These are phyloP conservation scores for Letharia columbiana DNA, from an alignment of 495 filamentous ascomycete genomes.

Conservation along the genomic window DNA sequence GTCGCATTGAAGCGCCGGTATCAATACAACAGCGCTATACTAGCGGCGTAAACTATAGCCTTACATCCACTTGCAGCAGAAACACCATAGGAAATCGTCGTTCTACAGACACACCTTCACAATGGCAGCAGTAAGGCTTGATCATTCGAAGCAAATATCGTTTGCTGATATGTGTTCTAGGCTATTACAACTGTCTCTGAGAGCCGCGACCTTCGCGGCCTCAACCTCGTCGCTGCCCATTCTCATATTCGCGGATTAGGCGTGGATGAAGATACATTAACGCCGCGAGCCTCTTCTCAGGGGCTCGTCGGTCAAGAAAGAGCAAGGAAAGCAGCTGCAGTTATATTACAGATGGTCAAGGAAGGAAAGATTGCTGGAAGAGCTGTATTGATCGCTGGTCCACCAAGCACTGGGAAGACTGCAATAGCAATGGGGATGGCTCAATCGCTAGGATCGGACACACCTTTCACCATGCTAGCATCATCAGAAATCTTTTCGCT, in stretches of 20 bases:
- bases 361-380: slow-evolving; percentile 96
- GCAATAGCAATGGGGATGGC: slow-evolving; percentile 99
- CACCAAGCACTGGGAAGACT: slow-evolving; percentile 96
- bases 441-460: slow-evolving; percentile 84
- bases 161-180: slow-evolving; percentile 34
- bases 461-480: slow-evolving; percentile 92
- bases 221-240: slow-evolving; percentile 96
- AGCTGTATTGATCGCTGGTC: slow-evolving; percentile 90
- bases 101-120: neutral
- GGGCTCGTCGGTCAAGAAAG: slow-evolving; percentile 96
- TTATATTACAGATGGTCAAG: slow-evolving; percentile 97
- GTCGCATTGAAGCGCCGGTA: neutral
- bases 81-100: neutral
- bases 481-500: slow-evolving; percentile 95
- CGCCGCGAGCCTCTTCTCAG: slow-evolving; percentile 77
- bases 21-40: neutral
- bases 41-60: slow-evolving; percentile 9
- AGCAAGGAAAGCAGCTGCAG: slow-evolving; percentile 88
- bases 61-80: neutral
- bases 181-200: slow-evolving; percentile 88
- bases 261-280: slow-evolving; percentile 83
- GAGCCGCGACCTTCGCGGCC: slow-evolving; percentile 83
- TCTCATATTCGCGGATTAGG: slow-evolving; percentile 95
- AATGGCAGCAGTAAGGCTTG: slow-evolving; percentile 11
- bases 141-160: neutral